phyloP scores from a whole-genome alignment of 2,329 filamentous ascomycete genomes.

The Neonectria magnoliae region DNA sequence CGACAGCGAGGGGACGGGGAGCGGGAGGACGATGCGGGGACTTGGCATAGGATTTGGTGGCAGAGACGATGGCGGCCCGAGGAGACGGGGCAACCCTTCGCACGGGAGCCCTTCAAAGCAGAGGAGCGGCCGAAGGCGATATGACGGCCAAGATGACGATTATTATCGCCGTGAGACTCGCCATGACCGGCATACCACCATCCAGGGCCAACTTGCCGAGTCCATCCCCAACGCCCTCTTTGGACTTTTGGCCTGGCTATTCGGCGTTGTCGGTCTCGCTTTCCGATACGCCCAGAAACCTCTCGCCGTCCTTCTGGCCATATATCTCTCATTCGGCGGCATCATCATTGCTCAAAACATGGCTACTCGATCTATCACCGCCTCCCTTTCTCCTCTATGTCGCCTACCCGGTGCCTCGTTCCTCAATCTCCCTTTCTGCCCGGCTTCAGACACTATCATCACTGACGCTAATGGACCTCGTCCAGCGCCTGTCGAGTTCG shows the following conservation, averaged over 20 bases:
- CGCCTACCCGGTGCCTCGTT: slow-evolving; percentile 72
- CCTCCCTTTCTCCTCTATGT: slow-evolving; percentile 75
- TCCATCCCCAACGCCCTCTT: slow-evolving; percentile 52
- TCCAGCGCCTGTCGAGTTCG: slow-evolving; percentile 69
- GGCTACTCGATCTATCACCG: slow-evolving; percentile 67
- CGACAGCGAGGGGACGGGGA: slow-evolving; percentile 50
- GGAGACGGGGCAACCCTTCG: slow-evolving; percentile 38
- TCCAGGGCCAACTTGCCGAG: slow-evolving; percentile 47
- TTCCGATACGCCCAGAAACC: slow-evolving; percentile 72
- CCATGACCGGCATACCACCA: slow-evolving; percentile 22
- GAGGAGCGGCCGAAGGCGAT: slow-evolving; percentile 29
- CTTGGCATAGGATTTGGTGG: slow-evolving; percentile 31
- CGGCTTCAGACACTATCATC: slow-evolving; percentile 42
- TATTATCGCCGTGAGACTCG: slow-evolving; percentile 24
- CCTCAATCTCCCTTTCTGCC: slow-evolving; percentile 73
- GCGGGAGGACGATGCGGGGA: slow-evolving; percentile 47
- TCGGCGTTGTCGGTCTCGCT: slow-evolving; percentile 67
- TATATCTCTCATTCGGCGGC: slow-evolving; percentile 69
- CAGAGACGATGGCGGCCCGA: slow-evolving; percentile 42
- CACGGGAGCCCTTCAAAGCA: slow-evolving; percentile 40
- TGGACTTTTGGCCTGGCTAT: slow-evolving; percentile 57
- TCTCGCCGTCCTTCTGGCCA: slow-evolving; percentile 68
- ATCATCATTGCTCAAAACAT: slow-evolving; percentile 70
- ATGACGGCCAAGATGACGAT: slow-evolving; percentile 31
- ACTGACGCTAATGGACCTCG: slow-evolving; percentile 38